phyloP scores from a whole-genome alignment of 345 rosid genomes.

The Cardiospermum halicacabum region DNA sequence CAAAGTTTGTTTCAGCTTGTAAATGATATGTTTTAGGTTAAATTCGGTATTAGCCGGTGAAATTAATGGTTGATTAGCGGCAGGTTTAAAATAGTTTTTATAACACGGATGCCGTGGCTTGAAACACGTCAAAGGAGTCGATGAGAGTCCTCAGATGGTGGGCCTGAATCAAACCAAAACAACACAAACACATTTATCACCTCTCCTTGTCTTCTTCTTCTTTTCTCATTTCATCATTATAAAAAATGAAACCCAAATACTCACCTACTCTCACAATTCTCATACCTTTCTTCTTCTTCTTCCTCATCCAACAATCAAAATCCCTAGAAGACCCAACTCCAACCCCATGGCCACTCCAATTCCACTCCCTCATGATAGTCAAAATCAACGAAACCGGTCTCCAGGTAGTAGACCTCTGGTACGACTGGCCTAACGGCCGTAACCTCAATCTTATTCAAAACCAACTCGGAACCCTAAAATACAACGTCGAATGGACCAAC shows the following conservation, averaged over 20 bases:
- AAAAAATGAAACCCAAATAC: background rate
- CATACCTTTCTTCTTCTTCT: background rate
- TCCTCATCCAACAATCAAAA: slow-evolving; percentile 10
- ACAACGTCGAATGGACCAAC: slow-evolving; percentile 64
- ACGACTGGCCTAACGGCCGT: slow-evolving; percentile 63
- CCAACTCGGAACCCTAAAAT: slow-evolving; percentile 49
- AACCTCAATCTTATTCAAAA: slow-evolving; percentile 65
- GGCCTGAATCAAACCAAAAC: too few relatives aligned
- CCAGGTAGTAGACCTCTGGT: slow-evolving; percentile 60
- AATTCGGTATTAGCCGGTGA: too few relatives aligned
- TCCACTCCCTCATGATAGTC: slow-evolving; percentile 56
- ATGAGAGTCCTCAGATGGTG: too few relatives aligned
- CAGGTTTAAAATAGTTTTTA: too few relatives aligned
- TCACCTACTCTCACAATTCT: slow-evolving; percentile 7
- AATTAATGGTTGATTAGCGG: too few relatives aligned
- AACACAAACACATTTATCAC: too few relatives aligned
- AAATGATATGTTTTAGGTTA: too few relatives aligned
- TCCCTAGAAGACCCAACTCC: slow-evolving; percentile 44
- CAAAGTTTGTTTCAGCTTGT: background rate
- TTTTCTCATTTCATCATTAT: background rate
- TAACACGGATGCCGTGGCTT: too few relatives aligned
- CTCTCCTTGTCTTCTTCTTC: too few relatives aligned
- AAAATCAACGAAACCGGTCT: slow-evolving; percentile 54
- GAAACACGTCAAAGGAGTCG: too few relatives aligned
- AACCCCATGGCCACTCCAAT: slow-evolving; percentile 55